Base-by-base conservation (phyloP, 192 early-diverging fungal genomes). In the Rhizophagus prolifer region DNA sequence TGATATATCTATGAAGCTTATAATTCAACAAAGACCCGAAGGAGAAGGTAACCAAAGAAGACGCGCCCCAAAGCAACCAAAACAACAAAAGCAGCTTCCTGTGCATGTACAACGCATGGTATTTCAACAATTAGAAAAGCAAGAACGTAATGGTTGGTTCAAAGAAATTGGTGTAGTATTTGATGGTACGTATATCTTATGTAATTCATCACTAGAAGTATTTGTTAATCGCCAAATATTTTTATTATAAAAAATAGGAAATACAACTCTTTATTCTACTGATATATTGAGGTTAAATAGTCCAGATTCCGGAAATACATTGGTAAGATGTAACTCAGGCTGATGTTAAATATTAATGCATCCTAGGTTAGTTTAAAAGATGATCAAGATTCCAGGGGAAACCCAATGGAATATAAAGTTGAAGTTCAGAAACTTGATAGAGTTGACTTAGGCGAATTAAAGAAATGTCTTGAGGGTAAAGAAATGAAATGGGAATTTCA, bases 101-200 rank as follows among this genome's bases (percentile, higher is more conserved):
- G n/a, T 59, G 2, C 23, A 74, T 7, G 46, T 63, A 8, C 28
- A 63, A 38, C 72, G 72, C 14, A 25, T 23, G 14, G 60, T 74
- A 34, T 74, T 74, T n/a, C 50, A 62, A 74, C 28, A 74, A 62
- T 28, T 74, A 28, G 72, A 74, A 74, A 63, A 46, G 41, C 50
- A 74, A 63, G 31, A 74, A 31, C 54, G 72, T 62, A 44, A 60
- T 30, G 72, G 58, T 6, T 74, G 58, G 72, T 74, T 74, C 23
- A 26, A 34, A 62, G 60, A 41, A 30, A 13, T 62, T 62, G 36
- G 38, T 25, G 50, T 60, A 5, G 36, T 74, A 21, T 74, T 63
- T 28, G 72, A 74, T 46, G 58, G 72, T 62, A 46, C 7, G n/a
- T 36, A 44, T 19, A 25, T 47, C 3, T 26, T 9, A 46, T 5